Conservation (phyloP, 2,329 filamentous ascomycete species). For the Aspergillus floridensis region DNA sequence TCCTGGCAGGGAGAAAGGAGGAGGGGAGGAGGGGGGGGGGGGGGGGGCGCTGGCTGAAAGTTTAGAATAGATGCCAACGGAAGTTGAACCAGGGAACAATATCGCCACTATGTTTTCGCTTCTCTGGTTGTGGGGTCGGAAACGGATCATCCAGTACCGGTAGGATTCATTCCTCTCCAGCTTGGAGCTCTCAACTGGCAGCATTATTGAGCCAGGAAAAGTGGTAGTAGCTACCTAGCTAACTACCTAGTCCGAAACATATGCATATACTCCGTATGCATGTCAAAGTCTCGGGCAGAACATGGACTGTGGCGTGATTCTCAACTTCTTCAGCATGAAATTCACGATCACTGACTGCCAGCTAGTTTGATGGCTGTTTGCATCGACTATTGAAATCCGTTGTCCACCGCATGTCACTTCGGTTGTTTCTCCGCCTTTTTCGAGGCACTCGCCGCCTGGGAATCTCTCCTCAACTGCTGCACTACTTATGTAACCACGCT, state of each 20-base stretch:
- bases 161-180: too few relatives aligned
- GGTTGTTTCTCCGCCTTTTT: constrained; percentile 9
- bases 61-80: too few relatives aligned
- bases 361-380: background rate
- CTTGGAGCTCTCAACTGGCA: too few relatives aligned
- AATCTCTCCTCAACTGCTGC: too few relatives aligned
- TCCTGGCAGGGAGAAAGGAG: background rate
- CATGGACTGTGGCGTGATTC: background rate
- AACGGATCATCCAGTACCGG: too few relatives aligned
- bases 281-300: background rate
- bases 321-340: background rate
- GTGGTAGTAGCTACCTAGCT: background rate
- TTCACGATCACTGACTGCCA: too few relatives aligned
- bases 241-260: background rate
- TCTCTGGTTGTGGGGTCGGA: too few relatives aligned
- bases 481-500: constrained; percentile 3
- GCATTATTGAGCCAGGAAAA: background rate
- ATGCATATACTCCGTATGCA: constrained; percentile 1
- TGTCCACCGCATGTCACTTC: background rate
- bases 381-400: background rate
- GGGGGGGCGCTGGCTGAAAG: too few relatives aligned
- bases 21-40: too few relatives aligned
- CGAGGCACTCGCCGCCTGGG: background rate
- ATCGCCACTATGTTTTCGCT: too few relatives aligned
- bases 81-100: too few relatives aligned